phyloP scores from a whole-genome alignment of 805 yeast species.

The Zygosaccharomyces kombuchaensis region DNA sequence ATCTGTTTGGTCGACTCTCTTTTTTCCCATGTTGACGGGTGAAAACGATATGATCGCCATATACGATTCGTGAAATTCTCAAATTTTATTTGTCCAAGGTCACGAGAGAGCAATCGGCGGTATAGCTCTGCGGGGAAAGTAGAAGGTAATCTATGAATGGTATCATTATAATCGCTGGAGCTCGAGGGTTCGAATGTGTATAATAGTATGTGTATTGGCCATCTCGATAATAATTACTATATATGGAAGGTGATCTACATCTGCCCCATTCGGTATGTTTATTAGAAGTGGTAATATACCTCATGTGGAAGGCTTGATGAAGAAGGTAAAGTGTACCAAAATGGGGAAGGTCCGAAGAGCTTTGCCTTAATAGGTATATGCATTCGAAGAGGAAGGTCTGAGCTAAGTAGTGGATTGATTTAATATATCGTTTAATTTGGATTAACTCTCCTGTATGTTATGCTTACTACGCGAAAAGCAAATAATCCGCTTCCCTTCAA shows the following conservation, averaged over 20 bases:
- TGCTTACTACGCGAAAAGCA: no score
- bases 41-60: neutral
- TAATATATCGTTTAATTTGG: no score
- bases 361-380: neutral
- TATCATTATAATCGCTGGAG: neutral
- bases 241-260: neutral
- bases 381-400: neutral
- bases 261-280: neutral
- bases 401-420: no score
- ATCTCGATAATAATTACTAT: neutral
- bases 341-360: no score
- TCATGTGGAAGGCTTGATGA: neutral
- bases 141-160: neutral
- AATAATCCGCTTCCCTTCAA: no score
- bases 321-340: neutral
- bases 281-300: neutral
- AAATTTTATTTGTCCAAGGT: slow-evolving; percentile 6
- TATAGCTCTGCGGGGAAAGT: no score
- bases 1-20: neutral
- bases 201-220: neutral
- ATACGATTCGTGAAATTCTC: neutral
- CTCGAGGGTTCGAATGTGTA: neutral
- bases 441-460: no score
- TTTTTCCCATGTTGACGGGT: neutral
- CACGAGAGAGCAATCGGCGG: neutral